A percentile compares a stretch with the other conserved stretches of the same genome.
Conservation (phyloP, 2,329 filamentous ascomycete genomes). For the Ophiostoma perfectum region DNA sequence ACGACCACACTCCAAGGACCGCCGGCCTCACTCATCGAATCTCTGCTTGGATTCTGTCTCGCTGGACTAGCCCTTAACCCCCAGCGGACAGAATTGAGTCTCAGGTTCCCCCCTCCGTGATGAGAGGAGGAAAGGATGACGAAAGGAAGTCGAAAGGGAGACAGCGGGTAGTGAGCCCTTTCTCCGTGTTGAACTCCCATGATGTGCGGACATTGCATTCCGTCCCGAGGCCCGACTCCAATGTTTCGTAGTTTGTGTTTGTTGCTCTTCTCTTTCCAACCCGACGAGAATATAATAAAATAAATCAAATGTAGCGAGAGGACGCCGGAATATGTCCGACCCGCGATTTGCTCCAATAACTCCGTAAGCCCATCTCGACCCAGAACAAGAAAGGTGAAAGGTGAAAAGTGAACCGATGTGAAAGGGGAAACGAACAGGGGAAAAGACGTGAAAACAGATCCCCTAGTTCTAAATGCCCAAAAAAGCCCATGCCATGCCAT, state of each 20-base stretch:
- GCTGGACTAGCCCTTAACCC: slow-evolving; percentile 34
- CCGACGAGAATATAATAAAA: slow-evolving; percentile 15
- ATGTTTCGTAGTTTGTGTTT: slow-evolving; percentile 11
- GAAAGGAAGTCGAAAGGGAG: too few relatives aligned
- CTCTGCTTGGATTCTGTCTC: slow-evolving; percentile 15
- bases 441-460: not conserved
- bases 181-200: too few relatives aligned
- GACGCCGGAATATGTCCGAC: slow-evolving; percentile 35
- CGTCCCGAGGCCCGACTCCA: not conserved
- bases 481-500: slow-evolving; percentile 40
- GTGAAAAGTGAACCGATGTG: slow-evolving; percentile 14
- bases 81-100: slow-evolving; percentile 22
- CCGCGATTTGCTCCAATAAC: slow-evolving; percentile 42
- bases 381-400: slow-evolving; percentile 31
- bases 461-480: not conserved
- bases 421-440: not conserved
- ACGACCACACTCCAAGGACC: not conserved
- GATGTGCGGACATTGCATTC: not conserved
- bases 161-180: too few relatives aligned
- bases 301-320: slow-evolving; percentile 44
- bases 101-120: not conserved
- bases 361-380: slow-evolving; percentile 35
- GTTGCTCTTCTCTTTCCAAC: slow-evolving; percentile 24
- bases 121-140: too few relatives aligned
- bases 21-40: slow-evolving; percentile 20